Evolutionary conservation across 257 asterid genomes (phyloP).

Genomic region (Solanum bukasovii): DNA sequence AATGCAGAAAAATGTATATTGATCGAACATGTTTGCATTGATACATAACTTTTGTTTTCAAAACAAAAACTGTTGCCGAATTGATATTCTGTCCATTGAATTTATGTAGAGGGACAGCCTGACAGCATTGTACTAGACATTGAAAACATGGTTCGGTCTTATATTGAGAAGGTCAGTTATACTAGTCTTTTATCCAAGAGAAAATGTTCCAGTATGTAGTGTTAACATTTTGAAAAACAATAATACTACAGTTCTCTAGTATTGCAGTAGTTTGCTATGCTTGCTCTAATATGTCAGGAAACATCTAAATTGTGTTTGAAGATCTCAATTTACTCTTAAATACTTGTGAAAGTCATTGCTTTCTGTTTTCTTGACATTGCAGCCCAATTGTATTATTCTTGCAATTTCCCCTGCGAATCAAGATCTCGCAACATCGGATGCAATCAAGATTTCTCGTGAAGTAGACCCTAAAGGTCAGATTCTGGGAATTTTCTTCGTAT

Average conservation of each 20-base stretch:
- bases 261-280: not conserved
- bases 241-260: not conserved
- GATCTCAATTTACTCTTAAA: not conserved
- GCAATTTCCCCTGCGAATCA: constrained; percentile 25
- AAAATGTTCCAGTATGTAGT: not conserved
- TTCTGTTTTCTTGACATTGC: not conserved
- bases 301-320: not conserved
- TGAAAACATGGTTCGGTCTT: constrained; percentile 90
- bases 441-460: constrained; percentile 24
- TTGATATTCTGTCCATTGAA: not conserved
- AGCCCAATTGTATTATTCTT: constrained; percentile 23
- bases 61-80: not conserved
- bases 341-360: not conserved
- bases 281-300: not conserved
- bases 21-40: not conserved
- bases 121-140: constrained; percentile 86
- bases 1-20: not conserved
- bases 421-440: constrained; percentile 25
- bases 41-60: not conserved
- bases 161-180: constrained; percentile 74
- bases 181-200: not conserved
- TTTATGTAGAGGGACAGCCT: constrained; percentile 75
- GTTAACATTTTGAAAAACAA: not conserved
- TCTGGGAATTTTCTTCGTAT: not conserved
- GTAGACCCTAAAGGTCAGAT: constrained; percentile 19